Conservation (phyloP, 805 yeast genomes). For the Lachancea meyersii region DNA sequence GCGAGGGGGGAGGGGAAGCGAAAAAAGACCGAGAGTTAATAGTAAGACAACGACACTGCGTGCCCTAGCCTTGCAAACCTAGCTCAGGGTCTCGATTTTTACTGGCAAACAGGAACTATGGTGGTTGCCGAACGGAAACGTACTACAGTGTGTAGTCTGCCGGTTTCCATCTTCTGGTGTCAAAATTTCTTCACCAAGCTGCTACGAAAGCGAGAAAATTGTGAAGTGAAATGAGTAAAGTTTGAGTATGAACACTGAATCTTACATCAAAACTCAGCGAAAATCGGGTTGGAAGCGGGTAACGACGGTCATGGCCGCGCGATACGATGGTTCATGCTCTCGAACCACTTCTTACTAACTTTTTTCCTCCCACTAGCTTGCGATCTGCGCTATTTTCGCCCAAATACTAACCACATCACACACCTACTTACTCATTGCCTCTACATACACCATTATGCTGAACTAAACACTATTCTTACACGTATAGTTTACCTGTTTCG, state of each 20-base stretch:
- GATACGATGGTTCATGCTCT: not conserved
- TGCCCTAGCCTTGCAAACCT: not conserved
- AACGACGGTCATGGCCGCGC: not conserved
- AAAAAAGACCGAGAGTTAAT: not conserved
- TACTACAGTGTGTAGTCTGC: not conserved
- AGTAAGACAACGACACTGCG: not conserved
- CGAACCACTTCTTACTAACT: not conserved
- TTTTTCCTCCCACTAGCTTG: too few relatives aligned
- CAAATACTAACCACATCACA: too few relatives aligned
- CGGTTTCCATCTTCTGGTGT: slow-evolving; percentile 2
- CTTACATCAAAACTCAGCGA: not conserved
- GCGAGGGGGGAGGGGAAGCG: not conserved
- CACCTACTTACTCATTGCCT: too few relatives aligned
- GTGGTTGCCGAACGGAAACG: not conserved
- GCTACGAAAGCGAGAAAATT: slow-evolving; percentile 4
- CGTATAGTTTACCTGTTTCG: too few relatives aligned
- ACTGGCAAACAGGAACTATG: not conserved
- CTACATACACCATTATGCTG: too few relatives aligned
- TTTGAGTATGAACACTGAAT: slow-evolving; percentile 3
- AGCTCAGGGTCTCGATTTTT: not conserved
- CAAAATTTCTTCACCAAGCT: slow-evolving; percentile 5
- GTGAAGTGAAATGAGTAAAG: slow-evolving; percentile 7
- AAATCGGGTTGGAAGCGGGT: slow-evolving; percentile 1
- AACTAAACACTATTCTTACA: too few relatives aligned
- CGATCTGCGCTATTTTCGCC: too few relatives aligned